Conservation (phyloP, 2,329 filamentous ascomycete genomes). For the Phoma sp. region DNA sequence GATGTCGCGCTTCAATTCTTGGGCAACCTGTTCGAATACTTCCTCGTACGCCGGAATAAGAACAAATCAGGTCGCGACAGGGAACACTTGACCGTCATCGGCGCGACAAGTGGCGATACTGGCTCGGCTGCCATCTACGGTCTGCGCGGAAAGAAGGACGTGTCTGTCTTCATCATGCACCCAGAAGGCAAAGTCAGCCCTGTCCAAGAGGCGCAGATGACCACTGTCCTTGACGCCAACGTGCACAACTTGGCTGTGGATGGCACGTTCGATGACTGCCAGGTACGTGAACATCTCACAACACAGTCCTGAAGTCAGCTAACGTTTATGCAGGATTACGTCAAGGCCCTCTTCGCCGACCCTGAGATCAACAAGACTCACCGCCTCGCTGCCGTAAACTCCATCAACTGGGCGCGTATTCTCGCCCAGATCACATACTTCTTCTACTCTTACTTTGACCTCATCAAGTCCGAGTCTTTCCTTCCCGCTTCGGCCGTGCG, state of each 20-base stretch:
- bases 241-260: constrained; percentile 91
- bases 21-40: constrained; percentile 95
- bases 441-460: constrained; percentile 90
- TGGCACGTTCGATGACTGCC: constrained; percentile 95
- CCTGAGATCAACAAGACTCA: constrained; percentile 80
- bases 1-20: constrained; percentile 93
- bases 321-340: constrained; percentile 70
- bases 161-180: constrained; percentile 93
- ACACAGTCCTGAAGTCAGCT: constrained; percentile 12
- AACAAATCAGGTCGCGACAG: constrained; percentile 72
- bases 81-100: constrained; percentile 51
- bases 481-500: constrained; percentile 69
- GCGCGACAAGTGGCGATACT: constrained; percentile 62
- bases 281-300: constrained; percentile 57
- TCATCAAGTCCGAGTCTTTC: constrained; percentile 67
- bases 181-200: constrained; percentile 90
- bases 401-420: constrained; percentile 95
- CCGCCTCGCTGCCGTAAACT: constrained; percentile 92
- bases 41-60: constrained; percentile 75
- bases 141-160: constrained; percentile 92
- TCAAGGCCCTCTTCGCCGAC: constrained; percentile 92
- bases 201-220: constrained; percentile 97
- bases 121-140: constrained; percentile 97
- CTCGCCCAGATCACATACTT: constrained; percentile 97
- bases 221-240: constrained; percentile 86